A percentile compares a stretch with the other conserved stretches of the same genome.
phyloP scores from a whole-genome alignment of 2,329 filamentous ascomycete species.

The Colletotrichum viniferum region DNA sequence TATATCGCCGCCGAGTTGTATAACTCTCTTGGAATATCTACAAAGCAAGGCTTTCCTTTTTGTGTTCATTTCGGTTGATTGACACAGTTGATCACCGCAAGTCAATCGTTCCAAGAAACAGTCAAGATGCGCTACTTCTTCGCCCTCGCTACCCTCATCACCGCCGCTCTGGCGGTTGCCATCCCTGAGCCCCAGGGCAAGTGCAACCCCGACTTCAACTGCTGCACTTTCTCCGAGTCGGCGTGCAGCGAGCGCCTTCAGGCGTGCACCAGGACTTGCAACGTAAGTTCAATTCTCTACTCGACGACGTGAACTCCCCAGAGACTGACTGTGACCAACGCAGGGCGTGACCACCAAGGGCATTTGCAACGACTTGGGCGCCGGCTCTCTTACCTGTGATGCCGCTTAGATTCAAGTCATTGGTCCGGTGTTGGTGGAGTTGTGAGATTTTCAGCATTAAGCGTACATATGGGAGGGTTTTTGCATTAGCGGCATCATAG shows the following conservation, averaged over 20 bases:
- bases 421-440: background rate
- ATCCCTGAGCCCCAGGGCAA: background rate
- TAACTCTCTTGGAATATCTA: background rate
- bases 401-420: background rate
- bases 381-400: background rate
- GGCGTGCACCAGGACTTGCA: background rate
- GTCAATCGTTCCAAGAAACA: background rate
- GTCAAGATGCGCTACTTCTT: background rate
- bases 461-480: background rate
- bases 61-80: background rate
- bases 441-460: background rate
- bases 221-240: background rate
- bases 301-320: too few species aligned
- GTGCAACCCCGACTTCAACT: background rate
- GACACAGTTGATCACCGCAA: rapidly evolving
- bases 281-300: background rate
- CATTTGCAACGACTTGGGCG: background rate
- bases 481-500: background rate
- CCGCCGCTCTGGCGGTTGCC: background rate
- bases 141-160: background rate
- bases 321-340: background rate
- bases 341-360: background rate
- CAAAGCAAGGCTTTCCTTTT: background rate
- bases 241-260: background rate
- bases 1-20: background rate